These are phyloP conservation scores for Sungouiella blattae DNA, from an alignment of 805 yeast genomes.

Conservation along the genomic window DNA sequence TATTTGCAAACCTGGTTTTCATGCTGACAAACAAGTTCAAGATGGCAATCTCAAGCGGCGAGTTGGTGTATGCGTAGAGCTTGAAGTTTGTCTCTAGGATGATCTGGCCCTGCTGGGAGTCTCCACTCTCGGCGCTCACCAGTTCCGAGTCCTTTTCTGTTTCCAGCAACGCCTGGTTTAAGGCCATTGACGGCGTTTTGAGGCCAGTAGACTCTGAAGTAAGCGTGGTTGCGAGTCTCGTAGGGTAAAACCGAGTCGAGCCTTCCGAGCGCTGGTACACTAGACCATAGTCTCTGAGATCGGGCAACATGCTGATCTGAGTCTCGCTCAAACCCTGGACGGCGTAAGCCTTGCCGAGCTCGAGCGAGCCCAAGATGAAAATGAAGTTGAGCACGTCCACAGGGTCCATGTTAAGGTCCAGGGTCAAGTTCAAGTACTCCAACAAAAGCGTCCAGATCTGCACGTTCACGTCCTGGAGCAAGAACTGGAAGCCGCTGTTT, in stretches of 20 bases:
- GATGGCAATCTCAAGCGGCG: conserved; percentile 93
- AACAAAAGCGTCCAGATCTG: conserved; percentile 91
- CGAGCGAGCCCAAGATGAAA: conserved; percentile 89
- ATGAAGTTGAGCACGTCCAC: conserved; percentile 93
- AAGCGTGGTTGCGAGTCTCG: conserved; percentile 81
- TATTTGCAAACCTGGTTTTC: conserved; percentile 78
- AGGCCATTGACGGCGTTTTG: conserved; percentile 69
- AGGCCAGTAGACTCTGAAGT: conserved; percentile 78
- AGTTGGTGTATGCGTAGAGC: conserved; percentile 86
- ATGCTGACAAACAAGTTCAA: conserved; percentile 83
- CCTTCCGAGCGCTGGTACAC: conserved; percentile 61
- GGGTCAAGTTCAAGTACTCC: conserved; percentile 84
- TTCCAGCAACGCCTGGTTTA: conserved; percentile 61
- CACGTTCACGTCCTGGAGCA: conserved; percentile 86
- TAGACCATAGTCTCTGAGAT: conserved; percentile 86
- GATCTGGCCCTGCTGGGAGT: conserved; percentile 56
- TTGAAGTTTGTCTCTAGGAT: conserved; percentile 93
- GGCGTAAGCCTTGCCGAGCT: conserved; percentile 83
- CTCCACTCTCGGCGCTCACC: conserved; percentile 14
- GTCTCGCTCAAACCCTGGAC: conserved; percentile 69
- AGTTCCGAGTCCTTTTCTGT: conserved; percentile 15
- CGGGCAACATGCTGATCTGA: conserved; percentile 82
- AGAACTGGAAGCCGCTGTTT: conserved; percentile 88
- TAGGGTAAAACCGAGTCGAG: conserved; percentile 76
- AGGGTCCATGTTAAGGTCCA: conserved; percentile 84